Evolutionary conservation across 441 rosid species (phyloP), one percentile per base, ranked within the genome.

Genomic region (Pelargonium myrrhifolium): DNA sequence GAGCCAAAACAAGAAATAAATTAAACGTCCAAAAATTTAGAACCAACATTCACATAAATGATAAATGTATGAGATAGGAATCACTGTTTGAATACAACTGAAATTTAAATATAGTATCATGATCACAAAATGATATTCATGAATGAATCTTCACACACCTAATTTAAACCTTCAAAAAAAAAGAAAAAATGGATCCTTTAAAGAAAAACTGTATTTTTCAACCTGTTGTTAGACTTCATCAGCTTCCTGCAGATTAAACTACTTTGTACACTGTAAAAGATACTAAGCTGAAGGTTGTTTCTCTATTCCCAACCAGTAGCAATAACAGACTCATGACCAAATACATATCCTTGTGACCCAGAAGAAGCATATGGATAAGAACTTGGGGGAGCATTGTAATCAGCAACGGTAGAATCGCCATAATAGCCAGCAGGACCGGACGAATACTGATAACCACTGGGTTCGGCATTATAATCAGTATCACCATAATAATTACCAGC

Each of bases 301-400:
- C 18, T 31, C 74, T 77, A 79, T 55, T 79, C 81, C 85, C 87
- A 83, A 9, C 79, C 81, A 3, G 53, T 67, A 1, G 80, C 80
- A 22, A 65, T 22, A 4, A 79, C 20, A 0, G 75, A 49, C 15
- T 60, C 76, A 9, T 71, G 45, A 55, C 66, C 35, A 5, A 3
- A 51, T 12, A 51, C 71, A 9, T 70, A 49, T 11, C 62, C 73
- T 18, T 28, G 53, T 12, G 71, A 17, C 14, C 28, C 66, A 21
- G 6, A 21, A 18, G 6, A n/a, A 11, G 24, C 49, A 22, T 43
- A 21, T 11, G 60, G 6, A 60, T 14, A 62, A 63, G 72, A 6
- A 65, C 20, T 28, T 9, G 55, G 51, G 22, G 14, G 53, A 40
- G 56, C 45, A 24, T 67, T 31, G 6, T 53, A 71, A 64, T 60